phyloP scores from a whole-genome alignment of 768 basidiomycete genomes.

The Hirschioporus abietinus region DNA sequence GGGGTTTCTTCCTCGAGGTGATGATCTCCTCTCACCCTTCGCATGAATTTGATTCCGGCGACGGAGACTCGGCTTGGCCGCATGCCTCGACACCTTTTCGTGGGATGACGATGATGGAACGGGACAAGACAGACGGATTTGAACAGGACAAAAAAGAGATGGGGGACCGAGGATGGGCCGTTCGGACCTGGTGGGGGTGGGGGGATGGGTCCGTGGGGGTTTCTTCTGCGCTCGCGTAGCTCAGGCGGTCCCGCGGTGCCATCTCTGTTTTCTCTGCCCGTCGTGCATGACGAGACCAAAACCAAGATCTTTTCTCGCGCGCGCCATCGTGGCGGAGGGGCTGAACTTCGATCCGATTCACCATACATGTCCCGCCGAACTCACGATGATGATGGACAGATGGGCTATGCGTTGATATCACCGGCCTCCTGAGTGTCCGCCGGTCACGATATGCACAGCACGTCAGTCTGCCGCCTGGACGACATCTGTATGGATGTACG shows the following conservation, averaged over 20 bases:
- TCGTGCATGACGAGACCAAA: background rate
- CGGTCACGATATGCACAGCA: background rate
- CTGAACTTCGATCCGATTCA: background rate
- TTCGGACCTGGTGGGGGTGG: too few relatives aligned
- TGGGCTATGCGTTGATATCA: background rate
- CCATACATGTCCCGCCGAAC: background rate
- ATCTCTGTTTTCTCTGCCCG: background rate
- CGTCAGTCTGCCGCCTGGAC: background rate
- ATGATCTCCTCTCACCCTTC: background rate
- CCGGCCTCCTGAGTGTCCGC: background rate
- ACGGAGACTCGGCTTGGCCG: background rate
- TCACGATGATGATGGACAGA: background rate
- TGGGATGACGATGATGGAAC: background rate
- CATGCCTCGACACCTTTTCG: background rate
- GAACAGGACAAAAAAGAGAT: background rate
- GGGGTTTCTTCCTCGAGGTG: background rate
- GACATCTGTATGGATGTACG: background rate
- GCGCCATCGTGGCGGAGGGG: constrained; percentile 1
- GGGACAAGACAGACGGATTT: background rate
- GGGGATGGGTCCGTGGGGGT: too few relatives aligned
- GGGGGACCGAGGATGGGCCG: background rate
- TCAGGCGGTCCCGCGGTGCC: background rate
- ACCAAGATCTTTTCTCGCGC: background rate
- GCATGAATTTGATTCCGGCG: background rate
- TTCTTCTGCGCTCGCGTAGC: too few relatives aligned